Percentiles rank a stretch among this genome's conserved stretches.
Conservation (phyloP, 306 rosid genomes). For the Cucurbita argyrosperma region DNA sequence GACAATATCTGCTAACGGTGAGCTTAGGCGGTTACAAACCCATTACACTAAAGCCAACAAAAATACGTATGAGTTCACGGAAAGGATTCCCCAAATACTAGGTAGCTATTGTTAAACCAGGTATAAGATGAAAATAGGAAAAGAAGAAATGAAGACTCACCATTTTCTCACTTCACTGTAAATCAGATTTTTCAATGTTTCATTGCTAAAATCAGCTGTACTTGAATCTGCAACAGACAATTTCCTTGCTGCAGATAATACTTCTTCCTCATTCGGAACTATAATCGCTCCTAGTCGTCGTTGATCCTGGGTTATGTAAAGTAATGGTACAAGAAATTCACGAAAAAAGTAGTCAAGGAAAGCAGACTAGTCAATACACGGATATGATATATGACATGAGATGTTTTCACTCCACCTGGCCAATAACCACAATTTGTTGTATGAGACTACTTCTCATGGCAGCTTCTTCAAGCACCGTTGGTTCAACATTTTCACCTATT, state of each 20-base stretch:
- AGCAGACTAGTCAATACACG: neutral
- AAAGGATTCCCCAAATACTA: no score
- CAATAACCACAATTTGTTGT: slow-evolving; percentile 76
- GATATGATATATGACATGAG: neutral
- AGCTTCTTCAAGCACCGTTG: slow-evolving; percentile 80
- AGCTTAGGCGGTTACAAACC: no score
- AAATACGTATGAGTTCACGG: no score
- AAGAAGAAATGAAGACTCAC: slow-evolving; percentile 16
- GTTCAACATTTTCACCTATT: slow-evolving; percentile 92
- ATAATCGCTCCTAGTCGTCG: slow-evolving; percentile 85
- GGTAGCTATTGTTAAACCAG: no score
- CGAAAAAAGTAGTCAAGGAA: slow-evolving; percentile 1
- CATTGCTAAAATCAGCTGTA: slow-evolving; percentile 44
- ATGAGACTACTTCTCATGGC: slow-evolving; percentile 68
- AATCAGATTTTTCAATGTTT: slow-evolving; percentile 31
- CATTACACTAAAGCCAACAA: no score
- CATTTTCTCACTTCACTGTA: slow-evolving; percentile 47
- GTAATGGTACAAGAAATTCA: neutral
- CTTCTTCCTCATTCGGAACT: slow-evolving; percentile 85
- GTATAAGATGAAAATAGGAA: neutral
- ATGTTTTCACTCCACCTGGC: slow-evolving; percentile 46
- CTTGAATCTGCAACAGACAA: slow-evolving; percentile 27
- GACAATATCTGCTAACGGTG: no score
- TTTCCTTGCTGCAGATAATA: slow-evolving; percentile 42
- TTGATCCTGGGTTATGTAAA: slow-evolving; percentile 41